These are phyloP conservation scores for Acorus gramineus DNA, from an alignment of 106 monocot genomes.

Conservation along the genomic window DNA sequence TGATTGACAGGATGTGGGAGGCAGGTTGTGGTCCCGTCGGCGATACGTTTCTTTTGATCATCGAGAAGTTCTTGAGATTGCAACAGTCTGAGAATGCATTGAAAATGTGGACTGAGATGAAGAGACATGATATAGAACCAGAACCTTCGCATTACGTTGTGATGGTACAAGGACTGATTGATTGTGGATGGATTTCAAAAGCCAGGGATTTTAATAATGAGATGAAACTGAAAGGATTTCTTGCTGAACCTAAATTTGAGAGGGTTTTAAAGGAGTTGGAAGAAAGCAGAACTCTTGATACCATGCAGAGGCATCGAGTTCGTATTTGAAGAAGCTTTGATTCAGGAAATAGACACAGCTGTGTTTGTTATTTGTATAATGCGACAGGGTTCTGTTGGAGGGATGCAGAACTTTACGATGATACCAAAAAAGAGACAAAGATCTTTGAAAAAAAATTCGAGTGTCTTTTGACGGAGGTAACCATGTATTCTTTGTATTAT, in stretches of 20 bases:
- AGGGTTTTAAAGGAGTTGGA: conserved; percentile 22
- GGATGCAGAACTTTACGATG: too few species aligned
- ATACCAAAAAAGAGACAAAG: too few species aligned
- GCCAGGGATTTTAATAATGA: conserved; percentile 59
- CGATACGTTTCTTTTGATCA: conserved; percentile 43
- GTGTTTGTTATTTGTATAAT: too few species aligned
- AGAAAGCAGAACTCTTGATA: too few species aligned
- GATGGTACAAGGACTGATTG: conserved; percentile 49
- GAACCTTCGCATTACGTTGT: conserved; percentile 36
- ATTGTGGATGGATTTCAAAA: conserved; percentile 55
- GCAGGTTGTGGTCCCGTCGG: conserved; percentile 33
- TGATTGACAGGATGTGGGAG: conserved; percentile 55
- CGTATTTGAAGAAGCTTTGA: too few species aligned
- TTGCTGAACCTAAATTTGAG: conserved; percentile 52
- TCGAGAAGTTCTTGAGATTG: conserved; percentile 49
- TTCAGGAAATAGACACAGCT: too few species aligned
- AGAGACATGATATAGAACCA: conserved; percentile 26
- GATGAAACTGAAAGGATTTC: conserved; percentile 69
- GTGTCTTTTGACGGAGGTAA: too few species aligned
- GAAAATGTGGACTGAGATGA: conserved; percentile 69
- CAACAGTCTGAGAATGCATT: conserved; percentile 49
- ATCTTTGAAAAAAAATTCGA: too few species aligned
- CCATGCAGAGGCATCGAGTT: too few species aligned
- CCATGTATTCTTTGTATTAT: too few species aligned
- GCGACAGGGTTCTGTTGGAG: too few species aligned